Base-by-base conservation (phyloP, 495 filamentous ascomycete genomes). In the Penicillium soppii region DNA sequence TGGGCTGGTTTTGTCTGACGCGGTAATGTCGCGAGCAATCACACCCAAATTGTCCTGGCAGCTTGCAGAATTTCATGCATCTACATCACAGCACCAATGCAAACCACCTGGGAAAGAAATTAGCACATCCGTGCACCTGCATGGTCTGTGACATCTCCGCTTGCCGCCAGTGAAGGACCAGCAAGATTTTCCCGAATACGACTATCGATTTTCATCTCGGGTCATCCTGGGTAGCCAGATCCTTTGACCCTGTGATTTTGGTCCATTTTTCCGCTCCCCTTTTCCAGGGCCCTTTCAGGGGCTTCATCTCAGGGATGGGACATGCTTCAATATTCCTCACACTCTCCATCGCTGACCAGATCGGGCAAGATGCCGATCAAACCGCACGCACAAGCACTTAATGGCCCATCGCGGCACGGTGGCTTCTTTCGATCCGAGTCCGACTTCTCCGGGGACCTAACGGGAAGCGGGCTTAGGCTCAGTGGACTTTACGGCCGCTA, bases 11-110 rank as follows among this genome's bases (percentile, higher is more conserved):
- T 53, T 38, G 41, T 42, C 41, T 48, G 17, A 38, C 54, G 42
- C 36, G 10, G 27, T 33, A 19, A 41, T 36, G 7, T 19, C 37
- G 37, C 19, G 19, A 35, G 35, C 38, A 43, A 41, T 56, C 50
- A 62, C 49, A 50, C 54, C 47, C 52, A 52, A 38, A 41, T 21
- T 25, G 22, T 17, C 38, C 36, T 38, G 41, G 30, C 47, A 50
- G 41, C 52, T 52, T 57, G 45, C 50, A 49, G 59, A 32, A 36
- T 50, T 32, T 38, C 48, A 51, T 59, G 61, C 58, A 57, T 56
- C 49, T 21, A 44, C 50, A 57, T 60, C 62, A 60, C 53, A 27
- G 29, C 25, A 33, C 54, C 52, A 54, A 15, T 53, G 43, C 13
- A 29, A 27, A 20, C 12, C 1, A 25, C 17, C 36, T 21, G 36